These are phyloP conservation scores for Aspergillus tanneri DNA, from an alignment of 2,329 filamentous ascomycete species.

Conservation along the genomic window DNA sequence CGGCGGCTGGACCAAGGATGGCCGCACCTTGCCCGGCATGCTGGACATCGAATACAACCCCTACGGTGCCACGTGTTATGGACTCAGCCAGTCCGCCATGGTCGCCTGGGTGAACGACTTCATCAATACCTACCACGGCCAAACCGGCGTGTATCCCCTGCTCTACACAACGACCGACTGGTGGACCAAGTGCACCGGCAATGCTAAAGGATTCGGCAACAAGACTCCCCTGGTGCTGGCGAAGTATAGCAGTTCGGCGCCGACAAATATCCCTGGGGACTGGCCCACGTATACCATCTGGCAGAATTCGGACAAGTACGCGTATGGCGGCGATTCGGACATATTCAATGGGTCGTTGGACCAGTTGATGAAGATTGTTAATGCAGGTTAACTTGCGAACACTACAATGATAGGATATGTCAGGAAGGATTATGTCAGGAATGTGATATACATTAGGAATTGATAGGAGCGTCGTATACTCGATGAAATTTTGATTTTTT, in stretches of 20 bases:
- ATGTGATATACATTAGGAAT: no score
- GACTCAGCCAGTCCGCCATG: constrained; percentile 46
- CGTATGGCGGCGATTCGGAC: constrained; percentile 21
- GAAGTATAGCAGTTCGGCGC: constrained; percentile 39
- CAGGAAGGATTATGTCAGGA: no score
- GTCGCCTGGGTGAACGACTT: constrained; percentile 56
- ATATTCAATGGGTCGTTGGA: constrained; percentile 18
- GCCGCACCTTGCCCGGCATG: constrained; percentile 57
- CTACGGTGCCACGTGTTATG: constrained; percentile 44
- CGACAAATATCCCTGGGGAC: constrained; percentile 49
- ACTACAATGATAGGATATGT: no score
- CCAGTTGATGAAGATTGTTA: constrained; percentile 15
- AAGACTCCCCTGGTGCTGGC: constrained; percentile 52
- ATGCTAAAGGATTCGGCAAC: constrained; percentile 48
- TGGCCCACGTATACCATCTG: constrained; percentile 30
- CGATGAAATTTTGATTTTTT: no score
- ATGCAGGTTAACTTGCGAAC: no score
- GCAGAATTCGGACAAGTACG: constrained; percentile 21
- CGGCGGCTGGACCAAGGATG: constrained; percentile 55
- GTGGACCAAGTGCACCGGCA: constrained; percentile 55
- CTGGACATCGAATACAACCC: constrained; percentile 53
- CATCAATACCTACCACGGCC: constrained; percentile 49
- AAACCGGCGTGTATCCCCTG: constrained; percentile 51
- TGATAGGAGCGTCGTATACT: no score
- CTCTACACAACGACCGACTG: constrained; percentile 55